These are phyloP conservation scores for Phialophora expanda DNA, from an alignment of 2,329 filamentous ascomycete genomes.

Conservation along the genomic window DNA sequence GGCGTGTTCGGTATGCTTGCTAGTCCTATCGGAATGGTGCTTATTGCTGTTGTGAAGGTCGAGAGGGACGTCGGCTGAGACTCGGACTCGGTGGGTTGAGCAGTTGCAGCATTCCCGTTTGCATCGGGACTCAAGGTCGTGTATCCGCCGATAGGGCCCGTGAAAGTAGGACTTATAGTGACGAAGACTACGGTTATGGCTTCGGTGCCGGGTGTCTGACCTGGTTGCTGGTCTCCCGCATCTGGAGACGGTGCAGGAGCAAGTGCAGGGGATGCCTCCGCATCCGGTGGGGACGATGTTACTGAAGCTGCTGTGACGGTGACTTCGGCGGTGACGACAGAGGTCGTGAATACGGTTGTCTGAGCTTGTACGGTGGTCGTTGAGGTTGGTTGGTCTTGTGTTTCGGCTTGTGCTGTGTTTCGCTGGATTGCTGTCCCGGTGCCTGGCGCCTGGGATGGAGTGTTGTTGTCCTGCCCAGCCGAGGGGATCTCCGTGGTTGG, in stretches of 20 bases:
- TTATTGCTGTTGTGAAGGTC: background rate
- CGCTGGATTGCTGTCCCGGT: slow-evolving; percentile 21
- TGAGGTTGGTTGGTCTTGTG: slow-evolving; percentile 14
- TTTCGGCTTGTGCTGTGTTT: slow-evolving; percentile 3
- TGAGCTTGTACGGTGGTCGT: slow-evolving; percentile 27
- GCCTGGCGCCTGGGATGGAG: background rate
- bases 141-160: slow-evolving; percentile 55
- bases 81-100: background rate
- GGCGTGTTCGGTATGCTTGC: slow-evolving; percentile 5
- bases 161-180: slow-evolving; percentile 58
- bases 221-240: slow-evolving; percentile 3
- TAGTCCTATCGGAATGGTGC: background rate
- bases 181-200: slow-evolving; percentile 52
- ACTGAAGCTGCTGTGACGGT: slow-evolving; percentile 13
- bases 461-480: background rate
- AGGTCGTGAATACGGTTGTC: slow-evolving; percentile 25
- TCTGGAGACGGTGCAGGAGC: slow-evolving; percentile 6
- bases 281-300: background rate
- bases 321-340: slow-evolving; percentile 27
- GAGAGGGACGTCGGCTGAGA: background rate
- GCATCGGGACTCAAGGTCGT: slow-evolving; percentile 43
- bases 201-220: slow-evolving; percentile 7
- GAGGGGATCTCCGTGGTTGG: background rate
- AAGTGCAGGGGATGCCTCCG: background rate
- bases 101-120: slow-evolving; percentile 8